A percentile compares a stretch with the other conserved stretches of the same genome.
phyloP scores from a whole-genome alignment of 192 early-diverging fungal genomes.

The Hyaloraphidium curvatum region DNA sequence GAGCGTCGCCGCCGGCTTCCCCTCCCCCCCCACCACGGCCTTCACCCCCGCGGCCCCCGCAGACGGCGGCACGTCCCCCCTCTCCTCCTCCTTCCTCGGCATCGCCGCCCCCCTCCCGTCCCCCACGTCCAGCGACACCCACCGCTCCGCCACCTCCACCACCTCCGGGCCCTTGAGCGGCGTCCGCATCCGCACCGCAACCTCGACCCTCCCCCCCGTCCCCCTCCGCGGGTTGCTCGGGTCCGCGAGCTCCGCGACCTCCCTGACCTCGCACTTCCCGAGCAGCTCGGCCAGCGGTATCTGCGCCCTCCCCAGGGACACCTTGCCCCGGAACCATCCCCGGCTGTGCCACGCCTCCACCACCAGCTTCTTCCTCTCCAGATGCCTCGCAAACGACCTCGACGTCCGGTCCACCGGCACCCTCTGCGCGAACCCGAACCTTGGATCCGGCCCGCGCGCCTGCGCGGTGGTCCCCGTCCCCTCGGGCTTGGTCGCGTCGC shows the following conservation, averaged over 20 bases:
- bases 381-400: too few relatives aligned
- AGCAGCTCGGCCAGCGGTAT: conserved; percentile 35
- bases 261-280: conserved; percentile 40
- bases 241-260: conserved; percentile 41
- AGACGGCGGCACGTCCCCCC: too few relatives aligned
- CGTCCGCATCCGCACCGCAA: conserved; percentile 36
- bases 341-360: conserved; percentile 3
- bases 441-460: background rate
- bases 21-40: background rate
- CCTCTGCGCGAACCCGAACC: background rate
- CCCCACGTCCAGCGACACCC: conserved; percentile 36
- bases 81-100: too few relatives aligned
- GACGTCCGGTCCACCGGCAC: background rate
- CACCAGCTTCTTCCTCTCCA: background rate
- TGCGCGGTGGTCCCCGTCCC: background rate
- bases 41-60: conserved; percentile 11
- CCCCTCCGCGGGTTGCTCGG: conserved; percentile 26
- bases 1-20: background rate
- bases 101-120: background rate
- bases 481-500: background rate
- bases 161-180: conserved; percentile 39
- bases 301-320: conserved; percentile 35
- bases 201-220: conserved; percentile 45
- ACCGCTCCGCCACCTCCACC: conserved; percentile 33
- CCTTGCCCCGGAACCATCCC: conserved; percentile 27